phyloP scores from a whole-genome alignment of 73 alveolate genomes.

The Uronychia setigera region DNA sequence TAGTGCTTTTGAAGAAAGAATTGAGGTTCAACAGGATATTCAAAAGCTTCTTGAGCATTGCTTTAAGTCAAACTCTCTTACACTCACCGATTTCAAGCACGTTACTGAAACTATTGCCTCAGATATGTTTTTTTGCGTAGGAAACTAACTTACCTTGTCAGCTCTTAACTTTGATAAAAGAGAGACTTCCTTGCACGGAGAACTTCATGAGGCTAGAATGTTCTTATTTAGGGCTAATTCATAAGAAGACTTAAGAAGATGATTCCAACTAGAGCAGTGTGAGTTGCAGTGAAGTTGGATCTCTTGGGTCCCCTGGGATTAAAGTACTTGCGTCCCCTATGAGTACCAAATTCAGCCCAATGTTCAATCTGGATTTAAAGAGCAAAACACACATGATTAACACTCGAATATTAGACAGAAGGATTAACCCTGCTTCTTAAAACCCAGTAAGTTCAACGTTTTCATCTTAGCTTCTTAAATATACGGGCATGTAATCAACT shows the following conservation, averaged over 20 bases:
- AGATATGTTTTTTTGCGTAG: constrained; percentile 47
- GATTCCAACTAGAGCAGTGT: neutral
- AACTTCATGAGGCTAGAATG: constrained; percentile 39
- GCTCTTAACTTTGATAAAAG: constrained; percentile 46
- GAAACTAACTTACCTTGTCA: neutral
- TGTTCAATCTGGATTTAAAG: neutral
- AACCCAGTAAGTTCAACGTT: neutral
- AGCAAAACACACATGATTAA: neutral
- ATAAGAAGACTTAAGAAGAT: neutral
- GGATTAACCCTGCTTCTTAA: neutral
- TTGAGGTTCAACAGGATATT: constrained; percentile 42
- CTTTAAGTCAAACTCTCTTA: constrained; percentile 16
- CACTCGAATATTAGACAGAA: neutral
- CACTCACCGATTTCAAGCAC: constrained; percentile 18
- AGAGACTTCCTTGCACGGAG: constrained; percentile 54
- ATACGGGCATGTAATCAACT: too few species aligned
- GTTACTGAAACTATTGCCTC: constrained; percentile 45
- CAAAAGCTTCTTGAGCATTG: constrained; percentile 32
- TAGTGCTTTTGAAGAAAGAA: constrained; percentile 23
- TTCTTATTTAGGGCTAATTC: constrained; percentile 4
- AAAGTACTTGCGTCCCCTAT: neutral
- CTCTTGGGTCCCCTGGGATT: neutral
- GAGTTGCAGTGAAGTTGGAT: neutral
- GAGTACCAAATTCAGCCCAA: neutral
- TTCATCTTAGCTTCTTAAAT: too few species aligned